Evolutionary conservation across 352 stramenopile genomes (phyloP).

Genomic region (Globisporangium ultimum): DNA sequence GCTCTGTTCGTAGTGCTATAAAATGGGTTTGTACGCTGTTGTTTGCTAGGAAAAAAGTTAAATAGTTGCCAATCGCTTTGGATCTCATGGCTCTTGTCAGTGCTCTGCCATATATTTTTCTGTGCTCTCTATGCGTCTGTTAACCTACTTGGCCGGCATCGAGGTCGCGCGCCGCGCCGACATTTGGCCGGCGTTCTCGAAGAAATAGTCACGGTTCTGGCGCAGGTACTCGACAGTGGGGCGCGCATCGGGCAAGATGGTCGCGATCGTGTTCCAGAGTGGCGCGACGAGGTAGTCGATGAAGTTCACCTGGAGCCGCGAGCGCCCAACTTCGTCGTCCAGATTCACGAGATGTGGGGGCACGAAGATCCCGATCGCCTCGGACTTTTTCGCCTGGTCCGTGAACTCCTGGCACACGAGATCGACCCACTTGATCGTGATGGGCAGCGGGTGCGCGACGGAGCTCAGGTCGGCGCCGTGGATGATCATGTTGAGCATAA

Average conservation of each 20-base stretch:
- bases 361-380: slow-evolving; percentile 53
- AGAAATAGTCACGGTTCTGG: slow-evolving; percentile 70
- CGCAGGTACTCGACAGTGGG: slow-evolving; percentile 46
- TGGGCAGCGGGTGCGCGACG: slow-evolving; percentile 38
- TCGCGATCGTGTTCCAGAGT: slow-evolving; percentile 59
- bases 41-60: too few species aligned
- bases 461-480: slow-evolving; percentile 74
- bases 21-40: too few species aligned
- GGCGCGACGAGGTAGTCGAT: slow-evolving; percentile 82
- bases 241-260: slow-evolving; percentile 52
- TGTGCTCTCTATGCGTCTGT: too few species aligned
- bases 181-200: slow-evolving; percentile 51
- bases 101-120: too few species aligned
- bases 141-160: not conserved
- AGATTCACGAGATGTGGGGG: slow-evolving; percentile 74
- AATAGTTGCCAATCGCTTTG: too few species aligned
- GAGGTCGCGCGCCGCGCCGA: slow-evolving; percentile 24
- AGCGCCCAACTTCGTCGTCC: slow-evolving; percentile 60
- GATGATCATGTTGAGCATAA: slow-evolving; percentile 84
- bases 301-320: slow-evolving; percentile 78
- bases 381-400: slow-evolving; percentile 57
- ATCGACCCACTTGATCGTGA: slow-evolving; percentile 67
- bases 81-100: too few species aligned
- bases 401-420: slow-evolving; percentile 79
- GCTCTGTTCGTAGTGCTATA: too few species aligned